Evolutionary conservation across 371 early-diverging fungal genomes (phyloP).

Genomic region (Rhizopus stolonifer): DNA sequence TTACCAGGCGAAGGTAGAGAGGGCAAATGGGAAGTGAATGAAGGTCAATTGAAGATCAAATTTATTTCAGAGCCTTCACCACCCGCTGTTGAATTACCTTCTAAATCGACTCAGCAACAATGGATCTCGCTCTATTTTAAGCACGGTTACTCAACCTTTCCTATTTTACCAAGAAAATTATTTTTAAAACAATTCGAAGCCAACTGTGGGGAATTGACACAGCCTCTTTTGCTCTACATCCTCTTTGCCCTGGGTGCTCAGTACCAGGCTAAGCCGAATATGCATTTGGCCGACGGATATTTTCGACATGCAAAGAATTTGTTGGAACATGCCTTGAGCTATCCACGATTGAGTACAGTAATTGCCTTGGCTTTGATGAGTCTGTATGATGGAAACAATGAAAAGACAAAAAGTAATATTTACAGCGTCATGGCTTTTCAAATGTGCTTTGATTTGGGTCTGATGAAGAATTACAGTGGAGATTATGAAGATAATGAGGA

Average conservation of each 20-base stretch:
- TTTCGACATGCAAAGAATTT: slow-evolving; percentile 28
- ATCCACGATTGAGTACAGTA: slow-evolving; percentile 25
- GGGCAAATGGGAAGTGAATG: slow-evolving; percentile 28
- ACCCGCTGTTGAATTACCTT: slow-evolving; percentile 8
- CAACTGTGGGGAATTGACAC: background rate
- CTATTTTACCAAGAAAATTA: slow-evolving; percentile 29
- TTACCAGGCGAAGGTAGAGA: slow-evolving; percentile 30
- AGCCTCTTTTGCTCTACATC: slow-evolving; percentile 17
- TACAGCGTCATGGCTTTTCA: slow-evolving; percentile 35
- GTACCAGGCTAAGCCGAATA: slow-evolving; percentile 11
- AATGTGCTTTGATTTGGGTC: slow-evolving; percentile 30
- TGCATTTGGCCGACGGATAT: slow-evolving; percentile 21
- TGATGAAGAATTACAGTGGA: slow-evolving; percentile 20
- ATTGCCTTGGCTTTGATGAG: slow-evolving; percentile 27
- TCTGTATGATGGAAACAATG: slow-evolving; percentile 16
- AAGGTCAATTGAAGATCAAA: background rate
- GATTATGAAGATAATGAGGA: slow-evolving; percentile 6
- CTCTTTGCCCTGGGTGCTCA: slow-evolving; percentile 39
- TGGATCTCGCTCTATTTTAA: slow-evolving; percentile 26
- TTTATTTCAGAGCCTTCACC: background rate
- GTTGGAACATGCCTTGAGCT: slow-evolving; percentile 16
- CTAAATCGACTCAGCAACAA: slow-evolving; percentile 15
- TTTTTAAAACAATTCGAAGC: slow-evolving; percentile 31
- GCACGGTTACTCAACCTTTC: slow-evolving; percentile 26
- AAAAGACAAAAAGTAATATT: slow-evolving; percentile 7